Evolutionary conservation across 2,329 filamentous ascomycete genomes (phyloP).

Genomic region (Fusarium albidum): DNA sequence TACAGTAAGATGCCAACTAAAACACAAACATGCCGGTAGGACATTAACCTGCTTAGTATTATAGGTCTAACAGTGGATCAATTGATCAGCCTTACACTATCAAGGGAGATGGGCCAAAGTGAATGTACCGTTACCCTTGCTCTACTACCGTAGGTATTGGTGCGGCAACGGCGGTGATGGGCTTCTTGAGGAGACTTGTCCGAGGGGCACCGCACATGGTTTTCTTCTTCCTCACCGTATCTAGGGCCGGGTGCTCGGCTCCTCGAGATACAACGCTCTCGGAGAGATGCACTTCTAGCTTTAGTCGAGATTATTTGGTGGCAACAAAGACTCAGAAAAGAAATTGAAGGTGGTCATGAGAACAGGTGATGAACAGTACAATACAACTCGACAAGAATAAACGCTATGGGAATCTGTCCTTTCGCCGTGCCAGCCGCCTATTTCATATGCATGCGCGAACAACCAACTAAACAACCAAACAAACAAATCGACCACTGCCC

Average conservation of each 20-base stretch:
- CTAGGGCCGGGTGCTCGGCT: no score
- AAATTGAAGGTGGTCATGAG: constrained; percentile 17
- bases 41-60: no score
- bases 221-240: no score
- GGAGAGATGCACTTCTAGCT: no score
- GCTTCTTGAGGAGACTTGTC: neutral
- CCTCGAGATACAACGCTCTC: no score
- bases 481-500: constrained; percentile 4
- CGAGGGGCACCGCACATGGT: no score
- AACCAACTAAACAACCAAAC: constrained; percentile 22
- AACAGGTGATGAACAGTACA: no score
- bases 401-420: constrained; percentile 37
- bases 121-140: constrained; percentile 4
- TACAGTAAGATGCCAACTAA: no score
- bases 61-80: no score
- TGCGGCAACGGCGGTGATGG: neutral
- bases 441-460: constrained; percentile 31
- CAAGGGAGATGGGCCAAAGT: neutral
- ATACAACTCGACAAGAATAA: constrained; percentile 29
- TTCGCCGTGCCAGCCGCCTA: constrained; percentile 36
- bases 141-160: constrained; percentile 1
- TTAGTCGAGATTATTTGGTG: no score
- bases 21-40: no score
- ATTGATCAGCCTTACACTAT: no score
- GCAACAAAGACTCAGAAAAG: neutral